phyloP scores from a whole-genome alignment of 1,139 yeast species.

The Hyphopichia fennica region DNA sequence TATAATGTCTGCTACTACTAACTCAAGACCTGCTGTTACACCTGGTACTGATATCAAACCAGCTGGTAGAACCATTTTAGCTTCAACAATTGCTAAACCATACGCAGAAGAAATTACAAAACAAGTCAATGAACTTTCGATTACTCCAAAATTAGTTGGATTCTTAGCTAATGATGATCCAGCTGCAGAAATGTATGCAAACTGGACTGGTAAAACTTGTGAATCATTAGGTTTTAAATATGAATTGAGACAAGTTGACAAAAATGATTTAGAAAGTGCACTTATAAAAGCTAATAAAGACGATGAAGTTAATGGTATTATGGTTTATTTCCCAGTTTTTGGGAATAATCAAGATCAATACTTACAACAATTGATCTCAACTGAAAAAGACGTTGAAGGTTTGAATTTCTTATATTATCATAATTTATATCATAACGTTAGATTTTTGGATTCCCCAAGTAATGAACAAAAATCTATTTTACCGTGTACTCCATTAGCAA shows the following conservation, averaged over 20 bases:
- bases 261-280: conserved; percentile 82
- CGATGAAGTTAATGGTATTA: conserved; percentile 79
- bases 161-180: conserved; percentile 91
- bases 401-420: conserved; percentile 87
- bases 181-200: conserved; percentile 92
- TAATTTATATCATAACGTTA: conserved; percentile 88
- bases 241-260: conserved; percentile 70
- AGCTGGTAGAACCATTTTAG: conserved; percentile 80
- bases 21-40: not conserved
- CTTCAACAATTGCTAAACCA: conserved; percentile 82
- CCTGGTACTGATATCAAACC: conserved; percentile 22
- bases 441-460: conserved; percentile 71
- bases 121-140: conserved; percentile 53
- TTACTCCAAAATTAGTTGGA: conserved; percentile 79
- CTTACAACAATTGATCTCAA: conserved; percentile 82
- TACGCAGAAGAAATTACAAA: conserved; percentile 69
- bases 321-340: conserved; percentile 98
- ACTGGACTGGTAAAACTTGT: conserved; percentile 93
- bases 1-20: not conserved
- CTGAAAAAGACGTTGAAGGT: conserved; percentile 95
- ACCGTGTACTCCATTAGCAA: conserved; percentile 95
- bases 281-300: conserved; percentile 82
- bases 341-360: conserved; percentile 95
- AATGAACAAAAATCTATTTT: conserved; percentile 78
- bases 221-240: conserved; percentile 82